Conservation (phyloP, 768 basidiomycete species). For the Panaeolus papilionaceus region DNA sequence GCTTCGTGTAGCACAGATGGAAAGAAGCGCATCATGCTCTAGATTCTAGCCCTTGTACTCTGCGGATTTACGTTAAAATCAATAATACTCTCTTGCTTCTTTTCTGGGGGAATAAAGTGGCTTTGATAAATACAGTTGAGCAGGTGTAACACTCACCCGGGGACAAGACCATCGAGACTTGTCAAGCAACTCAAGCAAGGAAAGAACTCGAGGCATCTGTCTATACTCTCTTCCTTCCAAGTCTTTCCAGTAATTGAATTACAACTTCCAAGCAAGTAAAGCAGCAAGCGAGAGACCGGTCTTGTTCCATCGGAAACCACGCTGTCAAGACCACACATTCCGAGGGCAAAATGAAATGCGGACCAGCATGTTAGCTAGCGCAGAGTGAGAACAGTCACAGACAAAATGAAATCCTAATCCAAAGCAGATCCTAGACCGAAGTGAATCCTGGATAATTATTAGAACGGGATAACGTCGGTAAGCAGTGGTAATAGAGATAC, state of each 20-base stretch:
- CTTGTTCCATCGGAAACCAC: not conserved
- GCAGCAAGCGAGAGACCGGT: no score
- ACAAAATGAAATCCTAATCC: not conserved
- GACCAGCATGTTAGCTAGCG: not conserved
- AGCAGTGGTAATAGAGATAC: not conserved
- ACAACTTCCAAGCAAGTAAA: no score
- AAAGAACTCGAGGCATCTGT: no score
- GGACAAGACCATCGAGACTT: no score
- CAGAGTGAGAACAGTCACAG: not conserved
- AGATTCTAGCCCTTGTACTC: no score
- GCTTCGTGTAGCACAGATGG: no score
- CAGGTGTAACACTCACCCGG: not conserved
- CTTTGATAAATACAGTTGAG: not conserved
- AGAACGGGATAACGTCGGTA: constrained; percentile 1
- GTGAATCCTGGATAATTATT: not conserved
- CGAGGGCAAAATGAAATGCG: not conserved
- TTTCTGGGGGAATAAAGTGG: not conserved
- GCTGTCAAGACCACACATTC: not conserved
- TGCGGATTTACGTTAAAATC: not conserved
- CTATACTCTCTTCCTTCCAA: no score
- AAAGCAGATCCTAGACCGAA: not conserved
- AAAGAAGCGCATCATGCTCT: no score
- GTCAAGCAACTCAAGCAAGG: no score
- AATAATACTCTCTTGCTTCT: no score
- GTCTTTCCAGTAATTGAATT: no score